These are phyloP conservation scores for Cryptococcus hybrid DNA, from an alignment of 1,284 basidiomycete species.

Conservation along the genomic window DNA sequence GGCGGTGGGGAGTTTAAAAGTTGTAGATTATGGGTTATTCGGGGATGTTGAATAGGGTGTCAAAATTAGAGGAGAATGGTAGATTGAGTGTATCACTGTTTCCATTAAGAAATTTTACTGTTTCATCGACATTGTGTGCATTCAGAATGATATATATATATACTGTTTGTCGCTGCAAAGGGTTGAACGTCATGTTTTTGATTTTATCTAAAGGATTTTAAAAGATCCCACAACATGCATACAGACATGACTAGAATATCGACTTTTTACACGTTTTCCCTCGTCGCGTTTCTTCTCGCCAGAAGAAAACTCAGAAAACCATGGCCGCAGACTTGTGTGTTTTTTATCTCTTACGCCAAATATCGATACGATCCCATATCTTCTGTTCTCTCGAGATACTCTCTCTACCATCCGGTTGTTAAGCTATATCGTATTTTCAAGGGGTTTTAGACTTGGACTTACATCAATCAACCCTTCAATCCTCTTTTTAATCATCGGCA, in stretches of 20 bases:
- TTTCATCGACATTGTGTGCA: no score
- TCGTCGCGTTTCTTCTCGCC: no score
- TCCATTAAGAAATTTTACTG: no score
- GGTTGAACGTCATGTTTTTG: no score
- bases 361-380: slow-evolving; percentile 48
- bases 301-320: no score
- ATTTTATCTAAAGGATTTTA: neutral
- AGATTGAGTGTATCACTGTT: no score
- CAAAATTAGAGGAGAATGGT: neutral
- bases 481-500: slow-evolving; percentile 85
- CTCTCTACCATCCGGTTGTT: slow-evolving; percentile 30
- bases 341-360: slow-evolving; percentile 27
- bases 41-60: slow-evolving; percentile 32
- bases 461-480: slow-evolving; percentile 95
- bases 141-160: no score
- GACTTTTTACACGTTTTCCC: no score
- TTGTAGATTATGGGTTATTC: slow-evolving; percentile 74
- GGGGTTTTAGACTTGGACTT: slow-evolving; percentile 14
- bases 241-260: neutral
- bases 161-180: no score
- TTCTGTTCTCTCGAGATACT: slow-evolving; percentile 45
- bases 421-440: slow-evolving; percentile 3
- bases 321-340: no score
- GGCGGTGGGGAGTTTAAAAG: slow-evolving; percentile 62
- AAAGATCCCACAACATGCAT: neutral